Evolutionary conservation across 2,329 filamentous ascomycete genomes (phyloP).

Genomic region (Pseudogymnoascus sp.): DNA sequence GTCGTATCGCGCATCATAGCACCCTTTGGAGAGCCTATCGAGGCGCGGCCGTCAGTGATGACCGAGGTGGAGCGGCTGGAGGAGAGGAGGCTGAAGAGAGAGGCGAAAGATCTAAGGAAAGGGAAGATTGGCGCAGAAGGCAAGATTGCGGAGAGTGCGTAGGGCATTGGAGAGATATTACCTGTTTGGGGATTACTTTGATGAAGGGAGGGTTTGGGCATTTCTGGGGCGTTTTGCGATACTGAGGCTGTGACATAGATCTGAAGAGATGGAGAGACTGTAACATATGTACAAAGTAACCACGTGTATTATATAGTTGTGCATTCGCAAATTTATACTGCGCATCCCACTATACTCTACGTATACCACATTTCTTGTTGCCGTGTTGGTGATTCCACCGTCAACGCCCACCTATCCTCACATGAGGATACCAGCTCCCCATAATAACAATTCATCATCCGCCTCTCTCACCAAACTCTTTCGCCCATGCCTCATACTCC

Average conservation of each 20-base stretch:
- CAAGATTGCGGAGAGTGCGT: conserved; percentile 22
- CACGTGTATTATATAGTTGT: conserved; percentile 5
- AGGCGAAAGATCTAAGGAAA: conserved; percentile 49
- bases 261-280: neutral
- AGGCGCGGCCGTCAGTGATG: conserved; percentile 58
- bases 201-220: neutral
- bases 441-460: conserved; percentile 43
- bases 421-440: neutral
- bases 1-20: conserved; percentile 70
- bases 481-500: conserved; percentile 91
- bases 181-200: neutral
- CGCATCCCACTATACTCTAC: conserved; percentile 6
- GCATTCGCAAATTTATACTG: conserved; percentile 5
- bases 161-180: neutral
- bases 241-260: neutral
- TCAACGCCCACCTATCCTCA: neutral
- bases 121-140: conserved; percentile 24
- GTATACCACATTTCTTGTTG: neutral
- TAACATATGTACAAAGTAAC: conserved; percentile 6
- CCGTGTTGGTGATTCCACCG: neutral
- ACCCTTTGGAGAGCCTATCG: conserved; percentile 57
- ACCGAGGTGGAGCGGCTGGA: conserved; percentile 54
- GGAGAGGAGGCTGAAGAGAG: conserved; percentile 46
- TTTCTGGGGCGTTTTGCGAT: neutral
- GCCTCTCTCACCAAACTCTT: conserved; percentile 84